Evolutionary conservation across 768 basidiomycete species (phyloP).

Genomic region (Rhizopogon vesiculosus): DNA sequence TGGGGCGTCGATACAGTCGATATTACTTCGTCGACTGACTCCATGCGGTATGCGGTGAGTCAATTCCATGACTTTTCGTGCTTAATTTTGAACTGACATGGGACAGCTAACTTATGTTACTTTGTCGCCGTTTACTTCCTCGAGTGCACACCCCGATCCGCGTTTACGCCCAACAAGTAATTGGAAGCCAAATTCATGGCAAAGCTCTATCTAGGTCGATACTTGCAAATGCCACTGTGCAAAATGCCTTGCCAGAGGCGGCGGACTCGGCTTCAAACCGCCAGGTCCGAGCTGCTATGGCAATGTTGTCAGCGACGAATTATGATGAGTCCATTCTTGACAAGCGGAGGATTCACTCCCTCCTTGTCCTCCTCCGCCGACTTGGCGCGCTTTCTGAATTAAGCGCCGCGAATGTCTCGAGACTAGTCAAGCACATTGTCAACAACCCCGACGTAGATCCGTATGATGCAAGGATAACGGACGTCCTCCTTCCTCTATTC

Average conservation of each 20-base stretch:
- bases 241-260: constrained; percentile 9
- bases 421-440: constrained; percentile 19
- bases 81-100: constrained; percentile 2
- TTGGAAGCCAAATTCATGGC: constrained; percentile 14
- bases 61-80: background rate
- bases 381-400: constrained; percentile 7
- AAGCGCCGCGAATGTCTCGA: constrained; percentile 7
- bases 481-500: constrained; percentile 28
- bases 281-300: constrained; percentile 20
- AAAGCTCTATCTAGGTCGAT: constrained; percentile 4
- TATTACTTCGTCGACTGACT: constrained; percentile 20
- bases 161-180: constrained; percentile 15
- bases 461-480: constrained; percentile 17
- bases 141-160: constrained; percentile 39
- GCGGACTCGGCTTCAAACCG: constrained; percentile 5
- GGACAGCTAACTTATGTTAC: constrained; percentile 71
- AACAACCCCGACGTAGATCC: constrained; percentile 8
- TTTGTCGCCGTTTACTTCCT: constrained; percentile 58
- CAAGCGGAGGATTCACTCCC: constrained; percentile 18
- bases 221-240: constrained; percentile 11
- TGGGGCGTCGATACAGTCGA: constrained; percentile 22
- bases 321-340: constrained; percentile 13
- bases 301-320: constrained; percentile 20
- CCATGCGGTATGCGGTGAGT: constrained; percentile 58
- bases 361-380: constrained; percentile 12